A percentile compares a stretch with the other conserved stretches of the same genome.
Conservation (phyloP, 2,329 filamentous ascomycete genomes). For the Penicillium crustosum region DNA sequence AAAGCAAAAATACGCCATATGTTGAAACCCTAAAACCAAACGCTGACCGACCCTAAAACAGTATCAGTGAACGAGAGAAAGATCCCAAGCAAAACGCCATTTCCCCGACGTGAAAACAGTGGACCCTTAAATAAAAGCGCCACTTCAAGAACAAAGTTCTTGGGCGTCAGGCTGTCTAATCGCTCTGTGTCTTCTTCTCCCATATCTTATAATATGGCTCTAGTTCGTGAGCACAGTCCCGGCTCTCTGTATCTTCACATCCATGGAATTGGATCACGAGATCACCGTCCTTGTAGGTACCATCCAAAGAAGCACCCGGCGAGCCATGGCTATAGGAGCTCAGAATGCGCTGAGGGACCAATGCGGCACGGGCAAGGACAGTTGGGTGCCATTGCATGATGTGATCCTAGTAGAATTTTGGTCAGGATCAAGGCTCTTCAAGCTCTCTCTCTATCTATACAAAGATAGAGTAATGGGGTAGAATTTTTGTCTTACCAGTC, state of each 20-base stretch:
- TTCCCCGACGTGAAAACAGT: neutral
- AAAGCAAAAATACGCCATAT: constrained; percentile 18
- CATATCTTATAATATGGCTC: constrained; percentile 51
- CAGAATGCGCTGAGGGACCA: constrained; percentile 81
- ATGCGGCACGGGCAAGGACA: constrained; percentile 80
- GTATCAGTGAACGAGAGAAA: neutral
- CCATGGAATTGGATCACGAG: constrained; percentile 76
- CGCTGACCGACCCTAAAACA: constrained; percentile 10
- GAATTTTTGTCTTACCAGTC: constrained; percentile 62
- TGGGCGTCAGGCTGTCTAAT: constrained; percentile 8
- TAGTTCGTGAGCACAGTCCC: constrained; percentile 72
- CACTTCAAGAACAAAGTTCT: neutral
- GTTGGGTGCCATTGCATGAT: constrained; percentile 97
- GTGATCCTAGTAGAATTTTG: constrained; percentile 62
- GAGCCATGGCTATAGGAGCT: constrained; percentile 69
- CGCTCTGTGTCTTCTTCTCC: constrained; percentile 35
- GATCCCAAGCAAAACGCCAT: constrained; percentile 8
- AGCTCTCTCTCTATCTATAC: neutral
- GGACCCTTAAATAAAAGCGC: neutral
- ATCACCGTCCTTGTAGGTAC: constrained; percentile 77
- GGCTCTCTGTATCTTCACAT: constrained; percentile 57
- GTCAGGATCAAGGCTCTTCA: constrained; percentile 27
- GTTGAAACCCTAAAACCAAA: constrained; percentile 12
- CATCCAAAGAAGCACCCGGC: constrained; percentile 47
- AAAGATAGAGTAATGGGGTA: neutral